Base-by-base conservation (phyloP, 1,139 yeast species). In the Diutina catenulata region DNA sequence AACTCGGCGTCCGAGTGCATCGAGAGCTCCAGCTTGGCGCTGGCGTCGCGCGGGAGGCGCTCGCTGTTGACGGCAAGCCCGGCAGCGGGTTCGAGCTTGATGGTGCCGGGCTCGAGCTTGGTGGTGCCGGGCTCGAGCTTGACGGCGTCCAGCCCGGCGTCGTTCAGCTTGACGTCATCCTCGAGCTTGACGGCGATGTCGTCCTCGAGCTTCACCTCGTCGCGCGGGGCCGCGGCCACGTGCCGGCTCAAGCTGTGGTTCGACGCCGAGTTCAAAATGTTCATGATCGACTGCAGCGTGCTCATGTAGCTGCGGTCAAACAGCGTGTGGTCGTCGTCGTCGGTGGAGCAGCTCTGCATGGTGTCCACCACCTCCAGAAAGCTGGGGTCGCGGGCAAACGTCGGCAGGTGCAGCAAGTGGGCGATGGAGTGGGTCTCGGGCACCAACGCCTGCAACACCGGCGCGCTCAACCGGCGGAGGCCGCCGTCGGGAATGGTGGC, bases 211-310 rank as follows among this genome's bases (percentile, higher is more conserved):
- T 23, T 8, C 9, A 10, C 25, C 4, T 23, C 25, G n/a, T n/a
- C n/a, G n/a, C n/a, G n/a, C n/a, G n/a, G n/a, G n/a, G n/a, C n/a
- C n/a, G n/a, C n/a, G 11, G 25, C 9, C 25, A 23, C 25, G 9
- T 25, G 16, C 16, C 14, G 16, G 2, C n/a, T 16, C 8, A 25
- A 13, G 4, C 16, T 25, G 29, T 27, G 11, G 10, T 19, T 16
- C 8, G 20, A 23, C 9, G 21, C 28, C 24, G 45, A 41, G 23
- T 58, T 55, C 38, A 66, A 54, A 23, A 65, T 49, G 43, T 63
- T 60, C 62, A 66, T 57, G 9, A 67, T 66, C 1, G 68, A 62
- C 41, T 62, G 64, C 45, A 66, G 70, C 1, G 71, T 63, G 42
- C 56, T 57, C 39, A 55, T 56, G 44, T 62, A 62, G 3, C 62